Evolutionary conservation across 352 stramenopile genomes (phyloP).

Genomic region (Aphanomyces cochlioides): DNA sequence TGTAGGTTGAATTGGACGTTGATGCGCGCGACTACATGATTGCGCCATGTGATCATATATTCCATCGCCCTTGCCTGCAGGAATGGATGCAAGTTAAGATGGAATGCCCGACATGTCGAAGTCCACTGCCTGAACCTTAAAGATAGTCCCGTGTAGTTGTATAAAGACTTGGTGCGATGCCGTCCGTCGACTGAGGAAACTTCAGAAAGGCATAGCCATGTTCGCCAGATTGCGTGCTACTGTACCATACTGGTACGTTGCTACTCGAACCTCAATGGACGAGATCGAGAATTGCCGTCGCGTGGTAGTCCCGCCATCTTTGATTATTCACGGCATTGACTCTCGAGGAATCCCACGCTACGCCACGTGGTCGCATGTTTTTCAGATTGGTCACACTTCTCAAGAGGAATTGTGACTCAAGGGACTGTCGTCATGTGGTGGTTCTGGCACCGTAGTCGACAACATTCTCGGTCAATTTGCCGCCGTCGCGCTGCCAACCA

Average conservation of each 20-base stretch:
- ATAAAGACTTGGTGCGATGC: not conserved
- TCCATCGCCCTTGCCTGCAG: conserved; percentile 92
- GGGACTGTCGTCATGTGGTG: too few species aligned
- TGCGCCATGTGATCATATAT: conserved; percentile 95
- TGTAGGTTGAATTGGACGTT: conserved; percentile 57
- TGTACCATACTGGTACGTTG: not conserved
- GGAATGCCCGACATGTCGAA: conserved; percentile 94
- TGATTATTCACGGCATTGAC: too few species aligned
- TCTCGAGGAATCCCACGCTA: too few species aligned
- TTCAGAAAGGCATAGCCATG: not conserved
- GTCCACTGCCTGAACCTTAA: conserved; percentile 82
- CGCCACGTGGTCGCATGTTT: too few species aligned
- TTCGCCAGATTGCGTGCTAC: not conserved
- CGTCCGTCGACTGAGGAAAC: not conserved
- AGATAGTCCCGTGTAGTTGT: not conserved
- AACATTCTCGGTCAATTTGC: too few species aligned
- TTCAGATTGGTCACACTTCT: too few species aligned
- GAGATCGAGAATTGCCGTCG: not conserved
- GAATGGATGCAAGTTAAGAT: conserved; percentile 98
- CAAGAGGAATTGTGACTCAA: too few species aligned
- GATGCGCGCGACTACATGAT: conserved; percentile 92
- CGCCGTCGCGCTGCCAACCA: too few species aligned
- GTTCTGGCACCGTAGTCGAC: too few species aligned
- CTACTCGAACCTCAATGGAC: not conserved
- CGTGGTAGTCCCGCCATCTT: not conserved